These are phyloP conservation scores for Pisolithus albus DNA, from an alignment of 768 basidiomycete species.

Conservation along the genomic window DNA sequence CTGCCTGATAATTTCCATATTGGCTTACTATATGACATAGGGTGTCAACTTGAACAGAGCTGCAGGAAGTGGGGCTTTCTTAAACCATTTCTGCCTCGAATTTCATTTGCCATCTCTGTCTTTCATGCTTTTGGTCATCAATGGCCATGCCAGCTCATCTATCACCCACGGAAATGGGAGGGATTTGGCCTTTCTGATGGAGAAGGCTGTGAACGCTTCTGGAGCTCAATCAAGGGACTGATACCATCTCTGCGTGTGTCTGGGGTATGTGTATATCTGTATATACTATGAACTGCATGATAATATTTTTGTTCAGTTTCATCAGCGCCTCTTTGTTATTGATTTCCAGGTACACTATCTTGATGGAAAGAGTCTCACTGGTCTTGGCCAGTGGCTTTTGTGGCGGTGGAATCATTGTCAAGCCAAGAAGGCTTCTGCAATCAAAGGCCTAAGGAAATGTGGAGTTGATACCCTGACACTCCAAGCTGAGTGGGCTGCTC, in stretches of 20 bases:
- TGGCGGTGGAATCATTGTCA: conserved; percentile 6
- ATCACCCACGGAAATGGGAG: conserved; percentile 27
- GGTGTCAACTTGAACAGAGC: conserved; percentile 18
- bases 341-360: conserved; percentile 20
- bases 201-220: conserved; percentile 22
- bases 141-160: conserved; percentile 30
- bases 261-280: conserved; percentile 10
- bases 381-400: conserved; percentile 13
- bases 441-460: not conserved
- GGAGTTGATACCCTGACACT: not conserved
- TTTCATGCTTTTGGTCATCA: conserved; percentile 33
- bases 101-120: conserved; percentile 24
- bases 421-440: conserved; percentile 1
- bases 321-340: conserved; percentile 21
- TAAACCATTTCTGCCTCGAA: conserved; percentile 9
- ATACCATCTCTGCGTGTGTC: conserved; percentile 14
- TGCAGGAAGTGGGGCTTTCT: conserved; percentile 6
- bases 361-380: conserved; percentile 5
- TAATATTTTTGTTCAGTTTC: conserved; percentile 18
- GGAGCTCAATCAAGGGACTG: conserved; percentile 16
- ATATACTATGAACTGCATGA: not conserved
- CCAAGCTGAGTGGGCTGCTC: conserved; percentile 11
- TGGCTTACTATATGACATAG: conserved; percentile 19
- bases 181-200: conserved; percentile 23
- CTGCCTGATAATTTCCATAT: conserved; percentile 11